Evolutionary conservation across 768 basidiomycete genomes (phyloP).

Genomic region (Lactarius pseudohatsudake): DNA sequence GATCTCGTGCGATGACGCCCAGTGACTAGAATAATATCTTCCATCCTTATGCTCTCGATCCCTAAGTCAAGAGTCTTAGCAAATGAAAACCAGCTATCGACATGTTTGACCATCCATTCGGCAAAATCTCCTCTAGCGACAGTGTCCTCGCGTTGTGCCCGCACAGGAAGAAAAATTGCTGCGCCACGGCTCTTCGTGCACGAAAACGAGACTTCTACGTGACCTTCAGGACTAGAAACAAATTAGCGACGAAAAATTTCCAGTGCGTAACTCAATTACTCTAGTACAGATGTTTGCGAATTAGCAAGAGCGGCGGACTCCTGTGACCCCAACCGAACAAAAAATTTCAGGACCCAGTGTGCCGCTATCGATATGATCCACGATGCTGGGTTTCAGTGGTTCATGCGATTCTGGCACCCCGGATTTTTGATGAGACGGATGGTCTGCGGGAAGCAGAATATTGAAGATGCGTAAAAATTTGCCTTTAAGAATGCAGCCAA

Average conservation of each 20-base stretch:
- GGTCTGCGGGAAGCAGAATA: constrained; percentile 5
- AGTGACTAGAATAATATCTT: neutral
- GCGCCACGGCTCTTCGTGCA: neutral
- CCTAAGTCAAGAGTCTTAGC: neutral
- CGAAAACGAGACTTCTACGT: neutral
- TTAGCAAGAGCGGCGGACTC: neutral
- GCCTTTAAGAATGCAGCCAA: constrained; percentile 28
- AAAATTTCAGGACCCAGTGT: neutral
- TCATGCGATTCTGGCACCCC: constrained; percentile 8
- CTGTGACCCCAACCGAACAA: neutral
- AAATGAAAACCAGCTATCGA: neutral
- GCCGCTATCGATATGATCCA: neutral
- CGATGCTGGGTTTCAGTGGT: neutral
- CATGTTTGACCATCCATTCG: neutral
- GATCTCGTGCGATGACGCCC: neutral
- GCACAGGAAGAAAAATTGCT: neutral
- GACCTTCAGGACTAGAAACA: neutral
- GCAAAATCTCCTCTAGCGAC: neutral
- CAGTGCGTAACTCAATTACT: neutral
- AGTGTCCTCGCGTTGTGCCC: neutral
- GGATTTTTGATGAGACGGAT: constrained; percentile 6
- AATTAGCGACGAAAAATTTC: neutral
- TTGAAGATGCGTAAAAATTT: constrained; percentile 29
- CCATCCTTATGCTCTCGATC: neutral
- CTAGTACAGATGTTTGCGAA: neutral